phyloP scores from a whole-genome alignment of 306 rosid species.

The Ammopiptanthus mongolicus region DNA sequence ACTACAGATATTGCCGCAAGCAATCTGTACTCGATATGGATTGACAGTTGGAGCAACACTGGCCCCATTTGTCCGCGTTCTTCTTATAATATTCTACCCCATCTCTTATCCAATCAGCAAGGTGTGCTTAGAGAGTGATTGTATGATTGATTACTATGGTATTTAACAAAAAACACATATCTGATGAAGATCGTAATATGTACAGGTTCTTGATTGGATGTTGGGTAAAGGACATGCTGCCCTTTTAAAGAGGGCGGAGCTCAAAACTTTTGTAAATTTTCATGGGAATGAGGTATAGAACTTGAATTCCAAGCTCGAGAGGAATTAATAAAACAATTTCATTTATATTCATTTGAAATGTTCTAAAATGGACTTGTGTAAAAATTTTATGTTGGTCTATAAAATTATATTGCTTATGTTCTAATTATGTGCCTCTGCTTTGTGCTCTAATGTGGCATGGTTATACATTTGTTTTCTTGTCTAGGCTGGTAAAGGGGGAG shows the following conservation, averaged over 20 bases:
- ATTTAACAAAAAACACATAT: not conserved
- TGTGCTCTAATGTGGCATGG: slow-evolving; percentile 21
- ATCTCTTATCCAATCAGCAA: slow-evolving; percentile 90
- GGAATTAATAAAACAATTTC: not conserved
- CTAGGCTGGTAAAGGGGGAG: slow-evolving; percentile 99
- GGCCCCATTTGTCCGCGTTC: slow-evolving; percentile 91
- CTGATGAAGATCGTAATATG: slow-evolving; percentile 15
- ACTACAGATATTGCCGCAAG: slow-evolving; percentile 88
- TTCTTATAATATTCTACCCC: slow-evolving; percentile 72
- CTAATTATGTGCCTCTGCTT: not conserved
- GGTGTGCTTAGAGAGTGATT: slow-evolving; percentile 43
- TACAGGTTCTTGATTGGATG: slow-evolving; percentile 94
- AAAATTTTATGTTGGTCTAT: slow-evolving; percentile 2
- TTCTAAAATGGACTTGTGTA: not conserved
- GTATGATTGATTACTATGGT: not conserved
- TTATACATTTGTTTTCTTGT: slow-evolving; percentile 20
- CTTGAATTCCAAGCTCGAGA: not conserved
- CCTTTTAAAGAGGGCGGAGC: slow-evolving; percentile 94
- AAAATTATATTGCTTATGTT: not conserved
- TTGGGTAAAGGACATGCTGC: slow-evolving; percentile 95
- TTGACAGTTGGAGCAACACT: slow-evolving; percentile 77
- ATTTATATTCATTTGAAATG: slow-evolving; percentile 11
- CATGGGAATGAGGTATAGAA: slow-evolving; percentile 91
- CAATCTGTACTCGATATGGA: slow-evolving; percentile 88
- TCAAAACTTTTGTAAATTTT: slow-evolving; percentile 88